Evolutionary conservation across 345 rosid species (phyloP).

Genomic region (Leavenworthia alabamica): DNA sequence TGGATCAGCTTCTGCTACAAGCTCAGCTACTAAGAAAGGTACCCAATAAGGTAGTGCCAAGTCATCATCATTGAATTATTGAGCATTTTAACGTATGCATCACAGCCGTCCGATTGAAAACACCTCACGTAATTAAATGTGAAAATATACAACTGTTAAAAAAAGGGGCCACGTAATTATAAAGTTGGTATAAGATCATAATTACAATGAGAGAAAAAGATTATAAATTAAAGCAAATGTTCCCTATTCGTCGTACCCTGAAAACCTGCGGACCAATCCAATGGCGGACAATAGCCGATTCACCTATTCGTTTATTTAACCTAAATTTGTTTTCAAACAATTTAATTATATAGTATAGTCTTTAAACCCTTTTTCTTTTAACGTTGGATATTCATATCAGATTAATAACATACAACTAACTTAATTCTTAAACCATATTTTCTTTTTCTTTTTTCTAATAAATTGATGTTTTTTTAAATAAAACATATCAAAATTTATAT

Average conservation of each 20-base stretch:
- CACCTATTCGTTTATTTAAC: not conserved
- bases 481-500: no score
- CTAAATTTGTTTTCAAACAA: not conserved
- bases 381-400: not conserved
- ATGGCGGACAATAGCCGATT: conserved; percentile 15
- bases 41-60: not conserved
- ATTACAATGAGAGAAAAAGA: not conserved
- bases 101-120: no score
- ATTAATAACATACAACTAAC: no score
- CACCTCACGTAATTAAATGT: not conserved
- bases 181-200: conserved; percentile 17
- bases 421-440: no score
- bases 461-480: no score
- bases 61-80: not conserved
- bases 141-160: not conserved
- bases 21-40: conserved; percentile 10
- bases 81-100: no score
- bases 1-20: not conserved
- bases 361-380: not conserved
- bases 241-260: conserved; percentile 25
- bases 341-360: not conserved
- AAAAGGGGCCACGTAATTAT: not conserved
- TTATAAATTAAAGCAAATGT: conserved; percentile 22
- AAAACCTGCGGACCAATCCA: conserved; percentile 29
- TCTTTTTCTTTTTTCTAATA: no score